Base-by-base conservation (phyloP, 179 eudicot species). In the Spergularia azorica region DNA sequence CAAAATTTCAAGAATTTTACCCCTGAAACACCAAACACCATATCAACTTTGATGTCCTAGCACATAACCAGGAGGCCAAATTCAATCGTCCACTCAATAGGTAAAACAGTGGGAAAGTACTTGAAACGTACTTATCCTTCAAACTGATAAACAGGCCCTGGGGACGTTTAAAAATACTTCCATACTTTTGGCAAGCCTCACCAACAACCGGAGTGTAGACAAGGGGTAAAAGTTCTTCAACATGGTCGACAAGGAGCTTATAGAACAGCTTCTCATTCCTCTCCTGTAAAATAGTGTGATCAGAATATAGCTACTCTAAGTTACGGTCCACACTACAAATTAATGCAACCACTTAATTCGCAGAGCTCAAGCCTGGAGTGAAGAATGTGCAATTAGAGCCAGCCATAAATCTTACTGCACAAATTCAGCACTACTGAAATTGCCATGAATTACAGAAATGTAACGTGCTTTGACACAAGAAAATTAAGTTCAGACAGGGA, bases 121-220 rank as follows among this genome's bases (percentile, higher is more conserved):
- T 74, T n/a, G 73, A 60, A 48, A 36, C 81, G 73, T 84, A 89
- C 93, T 88, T 89, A 36, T 89, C 91, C 82, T 88, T 88, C 80
- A 89, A 79, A 74, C 93, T 89, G 77, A 89, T 86, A 81, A 84
- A 89, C 50, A 88, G 87, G 36, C 93, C 93, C 78, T 89, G 93
- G 48, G 93, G 91, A 69, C 88, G 91, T 80, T 86, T 88, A 67
- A 88, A 86, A 51, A 89, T 92, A 82, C 91, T 85, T 63, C 98
- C 97, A 41, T 90, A 94, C 73, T 94, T 94, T 82, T 94, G 98
- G 84, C 98, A 94, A 15, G 97, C 98, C 84, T 94, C 94, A 18
- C 98, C 98, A 52, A 86, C 89, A 74, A 82, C 80, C 12, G 89
- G 89, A 15, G 89, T 86, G 70, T 86, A 86, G 58, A 86, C 86